Percentiles rank a stretch among this genome's conserved stretches.
phyloP scores from a whole-genome alignment of 164 flowering plant species.

The Kalanchoe fedtschenkoi region DNA sequence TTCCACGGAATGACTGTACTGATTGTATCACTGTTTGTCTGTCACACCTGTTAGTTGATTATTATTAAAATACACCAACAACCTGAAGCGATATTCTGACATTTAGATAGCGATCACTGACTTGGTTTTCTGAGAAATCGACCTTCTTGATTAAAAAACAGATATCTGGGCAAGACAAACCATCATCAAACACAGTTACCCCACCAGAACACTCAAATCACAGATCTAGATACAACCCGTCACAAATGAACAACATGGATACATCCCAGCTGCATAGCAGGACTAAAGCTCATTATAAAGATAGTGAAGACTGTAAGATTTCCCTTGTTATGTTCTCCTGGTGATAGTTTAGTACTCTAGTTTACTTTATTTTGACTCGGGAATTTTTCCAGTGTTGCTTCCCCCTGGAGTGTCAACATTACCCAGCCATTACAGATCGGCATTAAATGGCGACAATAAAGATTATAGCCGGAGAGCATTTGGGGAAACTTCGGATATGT shows the following conservation, averaged over 20 bases:
- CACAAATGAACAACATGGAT: constrained; percentile 17
- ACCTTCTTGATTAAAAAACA: constrained; percentile 21
- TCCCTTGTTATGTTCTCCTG: constrained; percentile 4
- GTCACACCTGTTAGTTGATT: too few species aligned
- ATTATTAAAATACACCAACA: too few species aligned
- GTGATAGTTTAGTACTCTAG: constrained; percentile 4
- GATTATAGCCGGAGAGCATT: constrained; percentile 39
- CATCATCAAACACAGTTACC: constrained; percentile 19
- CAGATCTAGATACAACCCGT: constrained; percentile 22
- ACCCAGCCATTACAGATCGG: constrained; percentile 36
- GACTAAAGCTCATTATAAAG: neutral
- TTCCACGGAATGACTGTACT: too few species aligned
- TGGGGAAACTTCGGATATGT: constrained; percentile 33
- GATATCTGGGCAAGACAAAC: constrained; percentile 74
- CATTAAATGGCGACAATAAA: constrained; percentile 20
- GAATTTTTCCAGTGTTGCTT: constrained; percentile 20
- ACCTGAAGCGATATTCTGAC: too few species aligned
- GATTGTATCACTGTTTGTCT: too few species aligned
- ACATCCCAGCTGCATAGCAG: constrained; percentile 14
- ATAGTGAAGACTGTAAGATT: neutral
- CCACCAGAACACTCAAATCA: constrained; percentile 17
- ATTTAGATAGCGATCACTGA: neutral
- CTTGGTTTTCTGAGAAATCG: neutral
- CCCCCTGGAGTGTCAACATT: constrained; percentile 30
- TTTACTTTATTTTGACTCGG: neutral